Conservation (phyloP, 495 filamentous ascomycete species). For the Aspergillus ostianus region DNA sequence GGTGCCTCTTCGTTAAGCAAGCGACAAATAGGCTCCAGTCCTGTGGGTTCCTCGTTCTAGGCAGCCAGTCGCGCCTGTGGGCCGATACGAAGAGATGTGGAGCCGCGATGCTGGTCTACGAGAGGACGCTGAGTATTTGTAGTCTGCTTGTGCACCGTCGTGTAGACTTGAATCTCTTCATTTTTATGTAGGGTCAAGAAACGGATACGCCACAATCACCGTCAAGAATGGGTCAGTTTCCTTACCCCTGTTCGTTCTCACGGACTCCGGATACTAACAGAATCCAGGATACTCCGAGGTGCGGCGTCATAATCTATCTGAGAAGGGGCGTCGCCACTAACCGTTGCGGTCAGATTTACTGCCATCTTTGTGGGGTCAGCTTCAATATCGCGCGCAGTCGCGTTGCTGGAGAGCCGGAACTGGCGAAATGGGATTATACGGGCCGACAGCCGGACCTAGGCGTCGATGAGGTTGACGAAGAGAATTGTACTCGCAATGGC, state of each 20-base stretch:
- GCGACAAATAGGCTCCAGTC: too few relatives aligned
- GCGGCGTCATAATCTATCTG: neutral
- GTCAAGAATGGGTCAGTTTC: neutral
- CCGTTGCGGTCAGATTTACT: constrained; percentile 13
- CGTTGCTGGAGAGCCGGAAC: constrained; percentile 18
- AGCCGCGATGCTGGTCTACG: too few relatives aligned
- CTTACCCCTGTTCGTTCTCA: neutral
- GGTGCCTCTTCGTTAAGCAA: too few relatives aligned
- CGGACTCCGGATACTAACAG: neutral
- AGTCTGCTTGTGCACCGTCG: too few relatives aligned
- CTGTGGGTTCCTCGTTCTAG: too few relatives aligned
- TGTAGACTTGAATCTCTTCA: too few relatives aligned
- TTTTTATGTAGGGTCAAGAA: too few relatives aligned
- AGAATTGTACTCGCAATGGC: constrained; percentile 7
- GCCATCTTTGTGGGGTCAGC: constrained; percentile 30
- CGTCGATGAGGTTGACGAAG: neutral
- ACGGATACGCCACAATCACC: too few relatives aligned
- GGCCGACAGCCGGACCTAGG: constrained; percentile 6
- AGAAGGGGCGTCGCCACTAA: neutral
- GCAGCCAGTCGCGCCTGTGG: too few relatives aligned
- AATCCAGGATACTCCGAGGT: constrained; percentile 11
- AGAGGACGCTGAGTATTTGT: too few relatives aligned
- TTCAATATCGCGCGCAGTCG: constrained; percentile 26
- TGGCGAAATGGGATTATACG: constrained; percentile 14
- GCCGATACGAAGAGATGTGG: too few relatives aligned